These are phyloP conservation scores for Filobasidium uniguttulatum DNA, from an alignment of 1,284 basidiomycete species.

Conservation along the genomic window DNA sequence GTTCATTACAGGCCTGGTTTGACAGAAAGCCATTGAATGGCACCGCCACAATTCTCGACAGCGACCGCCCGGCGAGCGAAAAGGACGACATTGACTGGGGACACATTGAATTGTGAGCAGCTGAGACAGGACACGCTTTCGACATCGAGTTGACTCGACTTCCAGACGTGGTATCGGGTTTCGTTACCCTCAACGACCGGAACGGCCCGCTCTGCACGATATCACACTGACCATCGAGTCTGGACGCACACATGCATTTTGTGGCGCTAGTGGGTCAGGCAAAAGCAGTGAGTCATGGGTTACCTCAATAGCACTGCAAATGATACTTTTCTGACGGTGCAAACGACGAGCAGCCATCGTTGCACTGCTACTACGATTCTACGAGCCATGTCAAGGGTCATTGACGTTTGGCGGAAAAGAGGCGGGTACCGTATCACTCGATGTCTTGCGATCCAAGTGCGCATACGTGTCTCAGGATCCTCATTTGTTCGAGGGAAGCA, in stretches of 20 bases:
- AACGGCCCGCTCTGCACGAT: constrained; percentile 17
- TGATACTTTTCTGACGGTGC: no score
- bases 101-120: no score
- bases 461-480: no score
- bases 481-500: constrained; percentile 36
- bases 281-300: constrained; percentile 13
- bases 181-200: constrained; percentile 24
- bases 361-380: constrained; percentile 37
- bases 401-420: constrained; percentile 35
- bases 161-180: constrained; percentile 20
- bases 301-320: no score
- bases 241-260: constrained; percentile 25
- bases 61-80: no score
- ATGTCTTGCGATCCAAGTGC: constrained; percentile 31
- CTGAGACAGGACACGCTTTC: no score
- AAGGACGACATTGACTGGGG: no score
- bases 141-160: no score
- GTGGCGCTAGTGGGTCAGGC: no score
- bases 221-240: constrained; percentile 20
- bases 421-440: constrained; percentile 28
- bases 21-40: no score
- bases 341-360: constrained; percentile 26
- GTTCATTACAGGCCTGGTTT: no score
- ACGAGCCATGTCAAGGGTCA: constrained; percentile 33
- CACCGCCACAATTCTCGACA: no score